A percentile compares a stretch with the other conserved stretches of the same genome.
Evolutionary conservation across 1,284 basidiomycete species (phyloP).

Genomic region (Rhodofomes roseus): DNA sequence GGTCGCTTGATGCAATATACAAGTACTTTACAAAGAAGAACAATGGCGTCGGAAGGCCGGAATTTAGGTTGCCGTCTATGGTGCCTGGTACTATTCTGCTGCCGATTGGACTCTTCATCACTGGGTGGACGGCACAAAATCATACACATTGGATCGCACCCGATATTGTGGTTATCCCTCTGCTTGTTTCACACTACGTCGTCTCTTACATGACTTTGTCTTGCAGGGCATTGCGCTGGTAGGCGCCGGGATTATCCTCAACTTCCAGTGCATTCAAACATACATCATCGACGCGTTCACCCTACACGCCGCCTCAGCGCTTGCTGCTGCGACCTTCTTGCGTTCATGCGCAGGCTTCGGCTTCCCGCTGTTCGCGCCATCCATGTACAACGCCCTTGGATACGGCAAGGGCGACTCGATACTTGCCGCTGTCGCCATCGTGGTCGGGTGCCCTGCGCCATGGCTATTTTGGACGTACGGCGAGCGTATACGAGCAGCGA

Average conservation of each 20-base stretch:
- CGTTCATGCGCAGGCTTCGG: constrained; percentile 61
- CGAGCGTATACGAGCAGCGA: constrained; percentile 38
- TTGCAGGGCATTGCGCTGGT: constrained; percentile 52
- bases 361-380: constrained; percentile 65
- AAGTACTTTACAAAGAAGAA: constrained; percentile 45
- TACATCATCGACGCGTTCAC: constrained; percentile 70
- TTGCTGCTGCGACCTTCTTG: constrained; percentile 54
- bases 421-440: constrained; percentile 51
- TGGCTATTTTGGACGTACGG: constrained; percentile 54
- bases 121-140: constrained; percentile 62
- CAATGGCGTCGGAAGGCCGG: constrained; percentile 53
- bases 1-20: constrained; percentile 54
- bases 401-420: constrained; percentile 65
- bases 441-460: constrained; percentile 61
- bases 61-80: constrained; percentile 57
- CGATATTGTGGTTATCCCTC: constrained; percentile 47
- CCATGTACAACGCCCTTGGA: constrained; percentile 60
- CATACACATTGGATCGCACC: constrained; percentile 63
- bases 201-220: too few species aligned
- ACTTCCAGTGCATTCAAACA: constrained; percentile 56
- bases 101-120: constrained; percentile 56
- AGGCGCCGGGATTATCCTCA: constrained; percentile 50
- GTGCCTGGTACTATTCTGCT: constrained; percentile 52
- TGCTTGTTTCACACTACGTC: too few species aligned
- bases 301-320: constrained; percentile 60